phyloP scores from a whole-genome alignment of 2,329 filamentous ascomycete species.

The Calonectria henricotiae region DNA sequence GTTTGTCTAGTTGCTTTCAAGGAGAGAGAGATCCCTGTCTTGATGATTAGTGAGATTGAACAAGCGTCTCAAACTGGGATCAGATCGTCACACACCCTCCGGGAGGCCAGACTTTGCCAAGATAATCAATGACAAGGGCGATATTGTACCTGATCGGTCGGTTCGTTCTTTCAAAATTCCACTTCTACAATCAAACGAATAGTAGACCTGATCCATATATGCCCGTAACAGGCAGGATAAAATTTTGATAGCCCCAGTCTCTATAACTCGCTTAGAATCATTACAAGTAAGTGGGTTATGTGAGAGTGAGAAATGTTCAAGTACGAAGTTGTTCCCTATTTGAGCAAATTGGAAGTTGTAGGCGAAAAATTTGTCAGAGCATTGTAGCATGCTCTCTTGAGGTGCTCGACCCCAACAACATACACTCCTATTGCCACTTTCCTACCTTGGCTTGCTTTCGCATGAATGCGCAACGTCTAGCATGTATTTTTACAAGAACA shows the following conservation, averaged over 20 bases:
- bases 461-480: neutral
- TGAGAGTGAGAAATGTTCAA: too few species aligned
- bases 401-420: neutral
- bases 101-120: neutral
- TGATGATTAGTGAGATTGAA: neutral
- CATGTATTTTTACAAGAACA: slow-evolving; percentile 49
- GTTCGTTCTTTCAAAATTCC: neutral
- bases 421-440: slow-evolving; percentile 5
- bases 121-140: neutral
- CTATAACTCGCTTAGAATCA: neutral
- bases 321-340: neutral
- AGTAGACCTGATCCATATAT: neutral
- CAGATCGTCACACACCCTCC: neutral
- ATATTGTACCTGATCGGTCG: neutral
- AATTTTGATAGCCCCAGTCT: neutral
- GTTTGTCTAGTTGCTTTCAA: neutral
- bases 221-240: neutral
- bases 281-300: neutral
- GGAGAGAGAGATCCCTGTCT: neutral
- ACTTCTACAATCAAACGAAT: neutral
- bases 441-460: neutral
- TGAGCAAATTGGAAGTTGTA: slow-evolving; percentile 17
- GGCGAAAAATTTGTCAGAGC: neutral
- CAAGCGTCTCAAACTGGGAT: neutral
- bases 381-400: neutral